A percentile compares a stretch with the other conserved stretches of the same genome.
These are phyloP conservation scores for Annulohypoxylon moriforme DNA, from an alignment of 495 filamentous ascomycete species.

Conservation along the genomic window DNA sequence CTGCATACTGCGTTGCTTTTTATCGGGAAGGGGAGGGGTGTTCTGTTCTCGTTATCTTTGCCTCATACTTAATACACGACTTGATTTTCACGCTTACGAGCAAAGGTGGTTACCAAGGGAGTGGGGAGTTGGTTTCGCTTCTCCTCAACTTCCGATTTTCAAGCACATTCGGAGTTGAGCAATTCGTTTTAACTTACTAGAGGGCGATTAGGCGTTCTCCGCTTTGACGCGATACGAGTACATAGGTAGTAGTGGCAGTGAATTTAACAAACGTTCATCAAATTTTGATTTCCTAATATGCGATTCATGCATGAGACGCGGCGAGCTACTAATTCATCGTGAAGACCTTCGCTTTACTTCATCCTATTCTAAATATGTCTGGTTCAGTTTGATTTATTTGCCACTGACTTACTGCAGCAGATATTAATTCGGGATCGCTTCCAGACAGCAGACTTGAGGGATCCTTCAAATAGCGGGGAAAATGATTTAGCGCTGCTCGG, in stretches of 20 bases:
- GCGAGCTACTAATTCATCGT: too few species aligned
- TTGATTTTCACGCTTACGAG: slow-evolving; percentile 21
- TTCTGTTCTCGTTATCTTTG: slow-evolving; percentile 21
- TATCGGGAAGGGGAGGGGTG: slow-evolving; percentile 16
- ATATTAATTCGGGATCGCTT: too few species aligned
- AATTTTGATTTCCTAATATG: background rate
- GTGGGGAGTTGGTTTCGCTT: slow-evolving; percentile 35
- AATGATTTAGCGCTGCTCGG: too few species aligned
- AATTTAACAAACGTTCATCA: slow-evolving; percentile 33
- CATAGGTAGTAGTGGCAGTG: slow-evolving; percentile 35
- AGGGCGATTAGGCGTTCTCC: slow-evolving; percentile 24
- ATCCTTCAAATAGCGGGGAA: too few species aligned
- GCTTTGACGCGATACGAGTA: slow-evolving; percentile 25
- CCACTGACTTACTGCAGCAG: too few species aligned
- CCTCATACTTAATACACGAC: slow-evolving; percentile 33
- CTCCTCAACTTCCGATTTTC: slow-evolving; percentile 26
- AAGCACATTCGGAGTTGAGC: slow-evolving; percentile 33
- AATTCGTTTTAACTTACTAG: slow-evolving; percentile 21
- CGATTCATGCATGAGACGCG: too few species aligned
- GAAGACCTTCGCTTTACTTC: too few species aligned
- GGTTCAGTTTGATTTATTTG: too few species aligned
- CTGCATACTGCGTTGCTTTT: slow-evolving; percentile 41
- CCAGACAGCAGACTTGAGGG: too few species aligned
- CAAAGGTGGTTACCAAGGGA: slow-evolving; percentile 1
- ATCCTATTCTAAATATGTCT: too few species aligned